Evolutionary conservation across 441 rosid genomes (phyloP), one percentile per base, ranked within the genome.

Genomic region (Erodium trifolium): DNA sequence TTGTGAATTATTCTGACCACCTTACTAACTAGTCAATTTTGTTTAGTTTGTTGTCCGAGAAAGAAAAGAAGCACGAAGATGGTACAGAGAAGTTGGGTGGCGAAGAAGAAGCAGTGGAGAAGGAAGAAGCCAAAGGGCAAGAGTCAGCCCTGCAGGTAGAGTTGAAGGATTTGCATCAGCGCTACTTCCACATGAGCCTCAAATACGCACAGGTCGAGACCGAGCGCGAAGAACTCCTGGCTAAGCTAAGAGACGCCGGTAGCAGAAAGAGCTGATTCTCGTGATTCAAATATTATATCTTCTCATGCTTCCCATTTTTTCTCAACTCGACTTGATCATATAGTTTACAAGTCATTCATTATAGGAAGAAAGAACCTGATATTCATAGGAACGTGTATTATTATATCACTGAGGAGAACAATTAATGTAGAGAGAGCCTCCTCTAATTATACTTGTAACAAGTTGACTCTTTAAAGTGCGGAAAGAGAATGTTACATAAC

Each of bases 161-260:
- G 78, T 70, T 88, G 72, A 81, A 39, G 71, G 87, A 85, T 55
- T 45, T 86, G 60, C 83, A 45, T 0, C 86, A 88, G 59, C 76
- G 86, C 37, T 85, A 84, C 80, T 73, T 79, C 72, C 79, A 80
- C 43, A 79, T 86, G 87, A 88, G 94, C 83, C 85, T 86, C 45
- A 82, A 85, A 69, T 88, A 82, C 23, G 90, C 88, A 0, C 84
- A 88, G 75, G 91, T 81, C 0, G 88, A 86, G 79, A 78, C 84
- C 67, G 78, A 86, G 59, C 75, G 85, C 5, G 87, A 82, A 67
- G 81, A 84, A 67, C 87, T 88, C 4, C 76, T 78, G 68, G 72
- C 81, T 74, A 84, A 83, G 76, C 86, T 84, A 67, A 88, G 77
- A 76, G 59, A 85, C 18, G 72, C 27, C 1, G 75, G 55, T 35